Evolutionary conservation across 2,329 filamentous ascomycete genomes (phyloP), one percentile per base, ranked within the genome.

Genomic region (Colletotrichum sp.): DNA sequence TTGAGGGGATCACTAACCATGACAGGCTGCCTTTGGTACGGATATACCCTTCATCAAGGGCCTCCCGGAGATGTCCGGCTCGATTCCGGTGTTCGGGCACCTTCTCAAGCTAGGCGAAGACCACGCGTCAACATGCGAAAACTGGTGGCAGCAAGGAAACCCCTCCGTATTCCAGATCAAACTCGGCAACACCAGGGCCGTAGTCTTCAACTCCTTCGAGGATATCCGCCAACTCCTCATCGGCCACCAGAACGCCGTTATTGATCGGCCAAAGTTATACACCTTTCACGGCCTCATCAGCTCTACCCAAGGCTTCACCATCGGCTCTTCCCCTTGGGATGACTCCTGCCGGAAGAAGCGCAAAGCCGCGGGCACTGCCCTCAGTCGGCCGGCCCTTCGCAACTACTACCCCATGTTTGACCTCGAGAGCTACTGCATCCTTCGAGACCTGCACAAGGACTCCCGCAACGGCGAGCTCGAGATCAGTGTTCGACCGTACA

Each of bases 61-160:
- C 8, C 83, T 93, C 1, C 91, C 91, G 3, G 91, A 93, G 78
- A 88, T 93, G 57, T 91, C 92, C 0, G 92, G 91, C 1, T 96
- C 39, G 93, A 96, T 77, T 94, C 94, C 0, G 92, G 91, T 9
- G 34, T 72, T 13, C 70, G 70, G n/a, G 89, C 92, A 0, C 94
- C 96, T 84, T 94, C 95, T 83, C 92, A 95, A 80, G 90, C 94
- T 1, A 52, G 44, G 44, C 3, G 44, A 52, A 52, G 44, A 52
- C 44, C 44, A 52, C n/a, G 44, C 44, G 12, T 21, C 44, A 52
- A 52, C 44, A 13, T 52, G 44, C 12, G 44, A 52, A 52, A 52
- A 52, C 6, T 52, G n/a, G 44, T 52, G 44, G 44, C 44, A 10
- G 10, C n/a, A 52, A 52, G 44, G 44, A 24, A 52, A 52, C 44